phyloP scores from a whole-genome alignment of 805 yeast species.

The Cyberlindnera xylosilytica region DNA sequence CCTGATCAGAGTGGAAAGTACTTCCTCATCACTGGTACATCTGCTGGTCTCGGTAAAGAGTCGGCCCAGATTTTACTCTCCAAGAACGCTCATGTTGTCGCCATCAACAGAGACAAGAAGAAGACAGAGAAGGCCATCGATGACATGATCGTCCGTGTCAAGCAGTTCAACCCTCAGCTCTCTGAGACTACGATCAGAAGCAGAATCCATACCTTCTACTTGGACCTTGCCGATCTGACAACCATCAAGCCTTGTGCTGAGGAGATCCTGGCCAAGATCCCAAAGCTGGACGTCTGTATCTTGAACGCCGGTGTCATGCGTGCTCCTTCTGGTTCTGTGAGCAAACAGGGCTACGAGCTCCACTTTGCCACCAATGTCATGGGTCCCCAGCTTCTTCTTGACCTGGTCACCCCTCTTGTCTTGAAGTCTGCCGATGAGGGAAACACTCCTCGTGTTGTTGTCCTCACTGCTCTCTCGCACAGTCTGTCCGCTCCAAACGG shows the following conservation, averaged over 20 bases:
- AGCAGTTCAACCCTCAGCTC: conserved; percentile 12
- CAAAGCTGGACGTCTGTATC: conserved; percentile 34
- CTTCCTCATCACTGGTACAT: conserved; percentile 31
- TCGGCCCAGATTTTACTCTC: conserved; percentile 29
- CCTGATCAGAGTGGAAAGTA: conserved; percentile 26
- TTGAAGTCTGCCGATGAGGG: conserved; percentile 30
- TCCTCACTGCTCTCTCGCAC: conserved; percentile 42
- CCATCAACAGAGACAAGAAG: conserved; percentile 34
- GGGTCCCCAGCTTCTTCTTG: conserved; percentile 43
- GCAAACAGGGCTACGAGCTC: conserved; percentile 44
- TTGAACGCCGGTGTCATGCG: conserved; percentile 46
- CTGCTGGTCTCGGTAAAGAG: conserved; percentile 35
- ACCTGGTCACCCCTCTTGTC: conserved; percentile 38
- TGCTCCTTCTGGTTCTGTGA: conserved; percentile 34
- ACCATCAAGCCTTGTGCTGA: conserved; percentile 38
- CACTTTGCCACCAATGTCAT: conserved; percentile 46
- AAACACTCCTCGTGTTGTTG: conserved; percentile 41
- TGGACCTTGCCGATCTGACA: conserved; percentile 39
- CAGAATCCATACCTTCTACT: conserved; percentile 24
- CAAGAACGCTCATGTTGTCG: conserved; percentile 35
- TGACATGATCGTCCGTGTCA: conserved; percentile 23
- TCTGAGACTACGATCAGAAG: conserved; percentile 12
- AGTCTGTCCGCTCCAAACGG: conserved; percentile 30
- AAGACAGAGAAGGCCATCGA: conserved; percentile 32
- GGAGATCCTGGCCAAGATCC: conserved; percentile 27